Base-by-base conservation (phyloP, 2,329 filamentous ascomycete species). In the Aspergillus intermedius region DNA sequence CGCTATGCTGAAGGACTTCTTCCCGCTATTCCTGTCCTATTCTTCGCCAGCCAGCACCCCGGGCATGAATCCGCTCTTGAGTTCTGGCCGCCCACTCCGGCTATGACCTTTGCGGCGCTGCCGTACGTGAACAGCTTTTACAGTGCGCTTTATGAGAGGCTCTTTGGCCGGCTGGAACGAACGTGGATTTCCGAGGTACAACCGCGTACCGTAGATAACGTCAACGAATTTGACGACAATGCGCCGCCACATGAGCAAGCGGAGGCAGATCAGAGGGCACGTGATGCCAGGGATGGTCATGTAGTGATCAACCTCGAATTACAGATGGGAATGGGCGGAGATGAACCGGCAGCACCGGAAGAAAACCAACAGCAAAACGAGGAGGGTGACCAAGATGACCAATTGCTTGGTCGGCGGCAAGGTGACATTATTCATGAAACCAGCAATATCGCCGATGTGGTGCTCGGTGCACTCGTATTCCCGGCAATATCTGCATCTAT, bases 401-500 rank as follows among this genome's bases (percentile, higher is more conserved):
- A 59, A 32, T 50, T 45, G 6, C 23, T 63, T 23, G 68, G 67
- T 10, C 56, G 72, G 56, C 62, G 72, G 44, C 37, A 40, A 21
- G 72, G 75, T 46, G 73, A 75, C 46, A 68, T 81, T 3, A 72
- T 77, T 28, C 72, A 80, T 54, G 76, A 76, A 22, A 76, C 77
- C 10, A 75, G 74, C 30, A 74, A 74, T 28, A 67, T 86, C 25
- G 78, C 79, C 1, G 77, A 82, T 52, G 78, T 77, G 0, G 71
- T 86, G 35, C 73, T 87, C 28, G 84, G 84, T 5, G 84, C 85
- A 1, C 72, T 98, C 2, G 75, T 94, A 10, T 88, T 95, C 61
- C 93, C 93, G 0, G 82, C 82, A 9, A 82, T 97, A 41, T 90
- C 89, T 0, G 87, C 84, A 25, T 77, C 81, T 12, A 82, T 89